phyloP scores from a whole-genome alignment of 108 stramenopile species.

The Cylindrotheca fusiformis region DNA sequence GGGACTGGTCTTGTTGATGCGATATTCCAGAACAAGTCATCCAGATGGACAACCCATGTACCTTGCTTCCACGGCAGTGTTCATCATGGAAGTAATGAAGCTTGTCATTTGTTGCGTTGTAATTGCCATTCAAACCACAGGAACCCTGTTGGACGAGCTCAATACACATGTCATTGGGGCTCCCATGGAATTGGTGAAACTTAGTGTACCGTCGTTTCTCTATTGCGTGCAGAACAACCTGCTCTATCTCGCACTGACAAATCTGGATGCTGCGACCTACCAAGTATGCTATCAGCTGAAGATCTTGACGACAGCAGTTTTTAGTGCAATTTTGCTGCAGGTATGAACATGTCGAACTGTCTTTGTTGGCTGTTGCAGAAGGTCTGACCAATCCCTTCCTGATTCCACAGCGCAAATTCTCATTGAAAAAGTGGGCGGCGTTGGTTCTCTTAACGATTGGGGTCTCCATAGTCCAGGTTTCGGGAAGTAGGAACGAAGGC shows the following conservation, averaged over 20 bases:
- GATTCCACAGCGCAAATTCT: constrained; percentile 52
- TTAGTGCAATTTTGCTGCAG: constrained; percentile 88
- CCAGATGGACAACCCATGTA: constrained; percentile 59
- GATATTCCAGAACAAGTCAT: constrained; percentile 66
- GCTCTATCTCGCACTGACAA: constrained; percentile 91
- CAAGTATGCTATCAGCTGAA: constrained; percentile 98
- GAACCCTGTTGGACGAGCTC: constrained; percentile 30
- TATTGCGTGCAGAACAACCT: constrained; percentile 99
- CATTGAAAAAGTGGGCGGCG: constrained; percentile 76
- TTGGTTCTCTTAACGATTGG: constrained; percentile 89
- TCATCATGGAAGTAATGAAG: constrained; percentile 85
- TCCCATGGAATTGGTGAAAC: constrained; percentile 87
- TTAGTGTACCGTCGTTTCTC: constrained; percentile 94
- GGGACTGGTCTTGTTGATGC: constrained; percentile 80
- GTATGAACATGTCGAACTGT: constrained; percentile 23
- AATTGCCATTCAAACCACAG: constrained; percentile 53
- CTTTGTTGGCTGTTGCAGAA: neutral
- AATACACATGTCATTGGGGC: constrained; percentile 38
- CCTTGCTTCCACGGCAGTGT: constrained; percentile 82
- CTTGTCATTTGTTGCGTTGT: constrained; percentile 61
- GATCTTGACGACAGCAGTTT: constrained; percentile 97
- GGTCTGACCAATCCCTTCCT: neutral
- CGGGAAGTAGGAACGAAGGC: constrained; percentile 43
- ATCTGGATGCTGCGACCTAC: constrained; percentile 96
- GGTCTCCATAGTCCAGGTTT: constrained; percentile 89